phyloP scores from a whole-genome alignment of 257 asterid species.

The Handroanthus guayacan region DNA sequence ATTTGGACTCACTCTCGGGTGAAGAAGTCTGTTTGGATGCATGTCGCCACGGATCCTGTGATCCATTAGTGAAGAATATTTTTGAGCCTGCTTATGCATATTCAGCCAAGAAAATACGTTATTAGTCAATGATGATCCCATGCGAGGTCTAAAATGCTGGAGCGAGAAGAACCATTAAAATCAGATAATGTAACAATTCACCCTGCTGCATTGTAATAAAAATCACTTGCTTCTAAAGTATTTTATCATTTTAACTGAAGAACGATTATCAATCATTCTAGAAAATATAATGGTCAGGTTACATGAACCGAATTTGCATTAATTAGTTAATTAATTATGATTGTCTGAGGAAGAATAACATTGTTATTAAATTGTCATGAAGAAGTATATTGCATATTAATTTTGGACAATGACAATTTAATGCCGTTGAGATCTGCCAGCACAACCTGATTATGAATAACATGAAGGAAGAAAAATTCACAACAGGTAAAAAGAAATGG shows the following conservation, averaged over 20 bases:
- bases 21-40: constrained; percentile 93
- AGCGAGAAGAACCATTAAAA: too few relatives aligned
- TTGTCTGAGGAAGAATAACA: too few relatives aligned
- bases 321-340: too few relatives aligned
- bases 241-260: background rate
- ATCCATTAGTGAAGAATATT: constrained; percentile 91
- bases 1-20: constrained; percentile 66
- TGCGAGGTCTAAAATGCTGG: background rate
- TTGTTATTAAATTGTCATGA: too few relatives aligned
- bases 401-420: too few relatives aligned
- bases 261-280: background rate
- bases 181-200: too few relatives aligned
- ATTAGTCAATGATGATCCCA: constrained; percentile 28
- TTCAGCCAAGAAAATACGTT: constrained; percentile 21
- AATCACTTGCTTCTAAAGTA: too few relatives aligned
- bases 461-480: background rate
- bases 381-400: too few relatives aligned
- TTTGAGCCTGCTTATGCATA: constrained; percentile 70
- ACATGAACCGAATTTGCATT: too few relatives aligned
- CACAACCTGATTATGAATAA: constrained; percentile 4
- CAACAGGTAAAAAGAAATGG: constrained; percentile 17
- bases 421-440: background rate
- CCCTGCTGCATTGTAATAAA: too few relatives aligned
- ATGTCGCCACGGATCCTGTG: constrained; percentile 99
- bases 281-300: background rate